These are phyloP conservation scores for Hordeum pubiflorum DNA, from an alignment of 202 grass and related monocot species.

Conservation along the genomic window DNA sequence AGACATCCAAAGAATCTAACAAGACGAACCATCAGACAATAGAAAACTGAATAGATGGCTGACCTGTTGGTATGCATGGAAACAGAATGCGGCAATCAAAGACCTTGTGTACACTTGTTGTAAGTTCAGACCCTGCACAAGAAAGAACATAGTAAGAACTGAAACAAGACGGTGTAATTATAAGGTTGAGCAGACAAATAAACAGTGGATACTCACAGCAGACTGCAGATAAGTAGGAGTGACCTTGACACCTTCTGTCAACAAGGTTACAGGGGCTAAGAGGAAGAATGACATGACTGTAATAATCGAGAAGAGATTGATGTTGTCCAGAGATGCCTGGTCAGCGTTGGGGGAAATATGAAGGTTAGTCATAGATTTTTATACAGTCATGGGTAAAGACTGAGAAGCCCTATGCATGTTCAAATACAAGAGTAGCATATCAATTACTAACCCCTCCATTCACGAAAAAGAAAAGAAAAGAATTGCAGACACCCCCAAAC, in stretches of 20 bases:
- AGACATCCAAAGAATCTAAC: not conserved
- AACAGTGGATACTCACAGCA: constrained; percentile 53
- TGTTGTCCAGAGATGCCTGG: constrained; percentile 94
- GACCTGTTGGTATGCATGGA: constrained; percentile 96
- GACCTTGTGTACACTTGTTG: constrained; percentile 65
- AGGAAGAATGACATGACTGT: constrained; percentile 95
- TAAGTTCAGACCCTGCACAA: constrained; percentile 69
- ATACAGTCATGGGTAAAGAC: not conserved
- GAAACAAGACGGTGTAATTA: not conserved
- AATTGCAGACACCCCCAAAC: not conserved
- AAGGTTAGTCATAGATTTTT: constrained; percentile 2
- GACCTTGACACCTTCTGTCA: constrained; percentile 80
- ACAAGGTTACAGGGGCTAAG: constrained; percentile 64
- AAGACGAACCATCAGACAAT: not conserved
- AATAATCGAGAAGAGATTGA: constrained; percentile 87
- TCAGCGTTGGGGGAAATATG: not conserved
- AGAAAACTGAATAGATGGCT: not conserved
- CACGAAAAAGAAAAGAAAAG: not conserved
- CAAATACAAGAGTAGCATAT: constrained; percentile 21
- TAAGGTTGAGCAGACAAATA: not conserved
- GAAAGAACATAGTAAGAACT: constrained; percentile 22
- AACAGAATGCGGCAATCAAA: constrained; percentile 71
- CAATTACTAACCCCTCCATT: not conserved
- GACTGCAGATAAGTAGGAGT: constrained; percentile 69
- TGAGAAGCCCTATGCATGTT: not conserved